Conservation (phyloP, 2,329 filamentous ascomycete genomes). For the Pestalotiopsis sp. region DNA sequence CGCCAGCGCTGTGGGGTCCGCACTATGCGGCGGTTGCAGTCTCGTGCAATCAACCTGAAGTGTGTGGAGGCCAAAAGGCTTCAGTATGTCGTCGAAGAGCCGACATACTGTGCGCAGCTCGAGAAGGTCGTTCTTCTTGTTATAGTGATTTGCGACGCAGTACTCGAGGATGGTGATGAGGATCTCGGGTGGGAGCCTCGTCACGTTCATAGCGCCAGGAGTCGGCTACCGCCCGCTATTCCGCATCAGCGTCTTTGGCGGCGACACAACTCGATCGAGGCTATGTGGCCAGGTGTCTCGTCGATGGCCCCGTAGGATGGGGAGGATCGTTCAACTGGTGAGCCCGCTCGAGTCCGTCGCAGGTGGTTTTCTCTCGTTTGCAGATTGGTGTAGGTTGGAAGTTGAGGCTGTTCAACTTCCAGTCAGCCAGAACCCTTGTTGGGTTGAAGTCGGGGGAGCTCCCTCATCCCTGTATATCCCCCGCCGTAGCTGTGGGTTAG, state of each 20-base stretch:
- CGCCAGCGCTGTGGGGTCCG: constrained; percentile 43
- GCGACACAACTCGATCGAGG: not conserved
- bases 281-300: not conserved
- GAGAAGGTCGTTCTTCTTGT: constrained; percentile 48
- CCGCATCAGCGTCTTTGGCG: not conserved
- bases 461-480: not conserved
- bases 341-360: not conserved
- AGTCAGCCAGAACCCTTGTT: not conserved
- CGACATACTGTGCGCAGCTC: constrained; percentile 51
- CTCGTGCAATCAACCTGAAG: constrained; percentile 54
- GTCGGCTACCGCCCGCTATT: not conserved
- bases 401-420: not conserved
- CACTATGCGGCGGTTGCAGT: constrained; percentile 39
- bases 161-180: constrained; percentile 47
- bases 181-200: constrained; percentile 49
- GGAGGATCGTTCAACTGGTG: not conserved
- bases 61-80: constrained; percentile 47
- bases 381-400: not conserved
- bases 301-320: not conserved
- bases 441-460: not conserved
- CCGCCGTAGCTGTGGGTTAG: not conserved
- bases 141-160: constrained; percentile 38
- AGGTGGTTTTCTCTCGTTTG: not conserved
- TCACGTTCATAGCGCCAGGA: not conserved
- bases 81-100: constrained; percentile 49